These are phyloP conservation scores for Euphorbia peplus DNA, from an alignment of 345 rosid species.

Conservation along the genomic window DNA sequence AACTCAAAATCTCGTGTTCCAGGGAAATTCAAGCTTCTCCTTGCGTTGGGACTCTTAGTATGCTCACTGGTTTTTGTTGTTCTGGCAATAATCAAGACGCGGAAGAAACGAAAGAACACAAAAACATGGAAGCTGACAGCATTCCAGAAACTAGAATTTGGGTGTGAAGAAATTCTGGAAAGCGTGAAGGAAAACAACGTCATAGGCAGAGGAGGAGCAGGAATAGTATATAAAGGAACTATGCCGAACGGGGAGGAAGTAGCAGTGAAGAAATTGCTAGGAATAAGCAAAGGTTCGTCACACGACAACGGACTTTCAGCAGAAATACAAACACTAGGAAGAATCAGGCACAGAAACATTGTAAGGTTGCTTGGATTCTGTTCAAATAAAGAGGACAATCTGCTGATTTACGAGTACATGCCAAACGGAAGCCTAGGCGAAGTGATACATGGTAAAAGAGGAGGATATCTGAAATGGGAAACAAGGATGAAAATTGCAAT, in stretches of 20 bases:
- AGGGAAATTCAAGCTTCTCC: constrained; percentile 42
- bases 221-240: constrained; percentile 56
- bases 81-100: constrained; percentile 49
- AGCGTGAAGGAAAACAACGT: constrained; percentile 61
- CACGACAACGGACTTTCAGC: constrained; percentile 63
- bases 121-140: constrained; percentile 60
- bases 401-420: constrained; percentile 69
- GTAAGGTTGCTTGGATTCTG: constrained; percentile 65
- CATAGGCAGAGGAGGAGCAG: constrained; percentile 74
- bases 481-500: constrained; percentile 56
- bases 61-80: constrained; percentile 46
- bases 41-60: constrained; percentile 50
- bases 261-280: constrained; percentile 61
- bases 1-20: constrained; percentile 28
- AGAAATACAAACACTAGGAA: constrained; percentile 62
- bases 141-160: constrained; percentile 62
- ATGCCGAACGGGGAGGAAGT: constrained; percentile 57
- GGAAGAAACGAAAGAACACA: constrained; percentile 33
- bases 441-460: constrained; percentile 57
- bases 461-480: constrained; percentile 51
- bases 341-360: constrained; percentile 64
- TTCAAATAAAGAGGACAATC: constrained; percentile 57
- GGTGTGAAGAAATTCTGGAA: constrained; percentile 45
- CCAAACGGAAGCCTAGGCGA: constrained; percentile 68
- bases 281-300: constrained; percentile 36